phyloP scores from a whole-genome alignment of 805 yeast species.

The Teunomyces funiuensis region DNA sequence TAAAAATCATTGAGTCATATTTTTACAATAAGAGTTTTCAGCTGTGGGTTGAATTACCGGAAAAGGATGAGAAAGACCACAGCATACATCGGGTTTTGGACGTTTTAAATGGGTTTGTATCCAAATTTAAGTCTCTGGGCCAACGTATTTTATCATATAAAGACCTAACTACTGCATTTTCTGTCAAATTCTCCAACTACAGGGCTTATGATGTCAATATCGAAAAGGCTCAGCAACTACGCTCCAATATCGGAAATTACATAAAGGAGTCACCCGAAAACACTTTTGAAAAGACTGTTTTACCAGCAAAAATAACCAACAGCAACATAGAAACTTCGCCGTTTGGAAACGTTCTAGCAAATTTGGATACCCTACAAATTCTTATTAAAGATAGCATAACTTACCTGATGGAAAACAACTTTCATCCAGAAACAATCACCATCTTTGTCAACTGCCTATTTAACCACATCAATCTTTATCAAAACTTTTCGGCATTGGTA shows the following conservation, averaged over 20 bases:
- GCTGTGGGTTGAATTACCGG: conserved; percentile 10
- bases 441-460: conserved; percentile 37
- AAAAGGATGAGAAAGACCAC: conserved; percentile 17
- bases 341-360: conserved; percentile 35
- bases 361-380: conserved; percentile 20
- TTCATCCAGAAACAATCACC: conserved; percentile 16
- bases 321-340: conserved; percentile 22
- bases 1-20: conserved; percentile 35
- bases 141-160: conserved; percentile 16
- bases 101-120: conserved; percentile 28
- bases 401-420: conserved; percentile 16
- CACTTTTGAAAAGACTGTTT: conserved; percentile 10
- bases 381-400: conserved; percentile 25
- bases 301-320: conserved; percentile 25
- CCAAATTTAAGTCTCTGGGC: conserved; percentile 12
- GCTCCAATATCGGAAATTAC: conserved; percentile 10
- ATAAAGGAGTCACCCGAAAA: conserved; percentile 14
- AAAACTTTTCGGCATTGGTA: conserved; percentile 33
- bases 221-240: conserved; percentile 11
- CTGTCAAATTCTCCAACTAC: conserved; percentile 27
- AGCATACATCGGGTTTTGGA: conserved; percentile 31
- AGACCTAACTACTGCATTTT: conserved; percentile 32
- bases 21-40: conserved; percentile 21
- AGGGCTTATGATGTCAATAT: conserved; percentile 26
- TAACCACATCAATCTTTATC: conserved; percentile 33